Evolutionary conservation across 164 flowering plant genomes (phyloP), one percentile per base, ranked within the genome.

Genomic region (Buxus sempervirens): DNA sequence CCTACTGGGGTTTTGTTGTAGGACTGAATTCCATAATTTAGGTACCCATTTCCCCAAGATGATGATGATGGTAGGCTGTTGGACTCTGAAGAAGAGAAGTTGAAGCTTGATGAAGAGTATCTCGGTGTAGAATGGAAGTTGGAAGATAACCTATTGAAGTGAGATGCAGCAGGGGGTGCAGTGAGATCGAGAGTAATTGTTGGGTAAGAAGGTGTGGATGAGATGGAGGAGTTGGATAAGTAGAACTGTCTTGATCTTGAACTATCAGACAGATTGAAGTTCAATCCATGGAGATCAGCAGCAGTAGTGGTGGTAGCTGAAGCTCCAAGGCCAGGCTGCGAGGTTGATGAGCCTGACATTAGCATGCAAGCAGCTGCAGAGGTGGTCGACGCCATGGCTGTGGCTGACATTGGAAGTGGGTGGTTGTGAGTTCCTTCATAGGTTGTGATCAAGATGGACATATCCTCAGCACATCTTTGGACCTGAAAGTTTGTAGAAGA

Each of bases 111-210:
- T 54, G 89, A 53, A 36, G 89, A 68, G 58, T 76, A 80, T 65
- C 81, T 78, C 28, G 78, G 78, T 4, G 73, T 25, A 19, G 81
- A 42, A 21, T 78, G 65, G 54, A 70, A 72, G 54, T 32, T 76
- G 21, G 79, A 61, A 36, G 74, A 62, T 28, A 83, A 72, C 61
- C 77, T 79, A 54, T 62, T 82, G 73, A 84, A 73, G 49, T 70
- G 87, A n/a, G 84, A 70, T 0, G 87, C 51, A 32, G 80, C 69
- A 36, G 80, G 48, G 49, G 84, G 79, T 59, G 82, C 72, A 56
- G 98, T 91, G 64, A 96, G 93, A 74, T 96, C 99, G n/a, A 96
- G 86, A 25, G 96, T 93, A 75, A 96, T 86, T 22, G 97, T 88
- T 19, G 97, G 97, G 78, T 69, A 73, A 0, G 91, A 74, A 54